Percentiles rank a stretch among this genome's conserved stretches.
These are phyloP conservation scores for Colletotrichum siamense DNA, from an alignment of 2,329 filamentous ascomycete genomes.

Conservation along the genomic window DNA sequence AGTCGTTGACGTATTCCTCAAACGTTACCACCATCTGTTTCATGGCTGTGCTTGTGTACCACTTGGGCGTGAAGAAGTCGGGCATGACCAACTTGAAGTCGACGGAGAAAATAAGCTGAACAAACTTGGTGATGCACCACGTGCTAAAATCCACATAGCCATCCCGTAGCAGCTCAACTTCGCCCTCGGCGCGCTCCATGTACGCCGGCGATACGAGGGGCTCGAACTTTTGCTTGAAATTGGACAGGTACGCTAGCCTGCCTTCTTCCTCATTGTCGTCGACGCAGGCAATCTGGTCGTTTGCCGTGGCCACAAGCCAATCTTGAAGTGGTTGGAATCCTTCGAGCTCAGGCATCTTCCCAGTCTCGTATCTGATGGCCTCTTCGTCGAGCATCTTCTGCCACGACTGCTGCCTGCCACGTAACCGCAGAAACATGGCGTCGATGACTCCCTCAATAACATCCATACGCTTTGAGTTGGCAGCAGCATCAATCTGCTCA, in stretches of 20 bases:
- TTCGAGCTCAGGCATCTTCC: conserved; percentile 60
- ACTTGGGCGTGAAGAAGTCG: conserved; percentile 88
- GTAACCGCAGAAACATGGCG: conserved; percentile 90
- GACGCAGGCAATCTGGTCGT: conserved; percentile 98
- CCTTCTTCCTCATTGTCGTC: conserved; percentile 85
- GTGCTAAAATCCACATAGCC: conserved; percentile 95
- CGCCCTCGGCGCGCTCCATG: conserved; percentile 73
- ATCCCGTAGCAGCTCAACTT: conserved; percentile 79
- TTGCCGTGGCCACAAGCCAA: conserved; percentile 95
- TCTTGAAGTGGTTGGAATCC: conserved; percentile 85
- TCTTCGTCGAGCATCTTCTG: conserved; percentile 89
- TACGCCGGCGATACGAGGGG: conserved; percentile 82
- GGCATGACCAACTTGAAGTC: conserved; percentile 86
- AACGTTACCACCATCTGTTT: conserved; percentile 94
- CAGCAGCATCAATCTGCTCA: conserved; percentile 87
- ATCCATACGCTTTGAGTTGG: conserved; percentile 83
- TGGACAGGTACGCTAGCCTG: conserved; percentile 81
- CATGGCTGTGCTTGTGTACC: conserved; percentile 88
- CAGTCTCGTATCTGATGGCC: conserved; percentile 72
- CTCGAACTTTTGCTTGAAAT: conserved; percentile 85
- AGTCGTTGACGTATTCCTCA: conserved; percentile 92
- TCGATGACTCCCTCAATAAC: conserved; percentile 96
- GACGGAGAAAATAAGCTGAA: conserved; percentile 84
- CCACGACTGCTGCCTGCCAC: conserved; percentile 83
- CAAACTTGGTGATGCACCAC: conserved; percentile 89